Conservation (phyloP, 257 asterid genomes). For the Scutellaria barbata region DNA sequence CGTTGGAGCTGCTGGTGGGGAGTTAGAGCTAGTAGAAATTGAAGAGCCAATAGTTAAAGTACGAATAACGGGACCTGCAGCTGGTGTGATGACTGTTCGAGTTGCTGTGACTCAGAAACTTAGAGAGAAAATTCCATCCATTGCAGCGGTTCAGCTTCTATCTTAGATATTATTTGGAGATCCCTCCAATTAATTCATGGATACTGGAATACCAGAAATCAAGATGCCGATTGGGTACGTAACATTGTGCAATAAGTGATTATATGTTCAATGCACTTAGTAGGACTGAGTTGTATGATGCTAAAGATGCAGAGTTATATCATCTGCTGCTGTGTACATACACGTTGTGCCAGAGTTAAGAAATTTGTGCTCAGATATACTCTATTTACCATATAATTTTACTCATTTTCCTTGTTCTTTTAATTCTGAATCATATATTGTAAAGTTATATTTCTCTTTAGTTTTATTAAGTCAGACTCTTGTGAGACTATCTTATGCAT, state of each 20-base stretch:
- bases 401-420: background rate
- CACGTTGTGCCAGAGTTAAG: slow-evolving; percentile 11
- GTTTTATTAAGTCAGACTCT: no score
- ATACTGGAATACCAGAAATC: background rate
- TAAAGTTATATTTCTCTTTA: no score
- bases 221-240: slow-evolving; percentile 16
- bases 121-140: slow-evolving; percentile 87
- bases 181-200: background rate
- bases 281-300: slow-evolving; percentile 20
- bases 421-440: background rate
- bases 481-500: no score
- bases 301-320: slow-evolving; percentile 8
- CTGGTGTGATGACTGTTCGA: slow-evolving; percentile 94
- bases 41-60: slow-evolving; percentile 94
- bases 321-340: slow-evolving; percentile 32
- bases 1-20: slow-evolving; percentile 95
- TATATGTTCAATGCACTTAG: background rate
- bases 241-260: slow-evolving; percentile 29
- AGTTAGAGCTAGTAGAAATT: slow-evolving; percentile 73
- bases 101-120: slow-evolving; percentile 97
- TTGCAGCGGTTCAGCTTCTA: slow-evolving; percentile 92
- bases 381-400: background rate
- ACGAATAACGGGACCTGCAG: slow-evolving; percentile 91
- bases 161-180: slow-evolving; percentile 40
- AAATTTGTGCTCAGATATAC: background rate